These are phyloP conservation scores for Torulaspora pretoriensis DNA, from an alignment of 1,139 yeast genomes.

Conservation along the genomic window DNA sequence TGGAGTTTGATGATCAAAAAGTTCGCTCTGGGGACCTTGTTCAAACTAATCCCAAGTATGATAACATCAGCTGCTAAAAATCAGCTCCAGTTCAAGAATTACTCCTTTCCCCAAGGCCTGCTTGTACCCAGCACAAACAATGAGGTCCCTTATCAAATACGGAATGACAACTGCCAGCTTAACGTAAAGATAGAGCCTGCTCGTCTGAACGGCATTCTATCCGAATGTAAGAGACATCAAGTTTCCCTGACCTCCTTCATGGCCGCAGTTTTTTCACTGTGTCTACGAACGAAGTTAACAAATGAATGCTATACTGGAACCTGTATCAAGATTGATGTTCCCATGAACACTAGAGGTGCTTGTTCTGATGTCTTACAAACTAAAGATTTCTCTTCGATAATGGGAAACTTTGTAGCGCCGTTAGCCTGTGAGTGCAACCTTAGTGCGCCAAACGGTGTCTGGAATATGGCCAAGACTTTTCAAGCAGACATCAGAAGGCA, in stretches of 20 bases:
- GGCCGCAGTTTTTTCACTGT: constrained; percentile 18
- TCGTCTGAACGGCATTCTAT: constrained; percentile 14
- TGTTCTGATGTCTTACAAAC: constrained; percentile 14
- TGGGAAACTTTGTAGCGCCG: constrained; percentile 30
- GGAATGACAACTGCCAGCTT: constrained; percentile 24
- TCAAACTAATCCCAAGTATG: constrained; percentile 14
- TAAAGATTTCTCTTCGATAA: constrained; percentile 11
- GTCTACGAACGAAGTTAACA: constrained; percentile 14
- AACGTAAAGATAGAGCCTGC: constrained; percentile 16
- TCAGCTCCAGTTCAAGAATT: constrained; percentile 20
- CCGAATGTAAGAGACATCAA: constrained; percentile 21
- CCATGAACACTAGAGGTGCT: constrained; percentile 28
- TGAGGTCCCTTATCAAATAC: constrained; percentile 11
- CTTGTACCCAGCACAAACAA: constrained; percentile 1
- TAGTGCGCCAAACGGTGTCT: constrained; percentile 11
- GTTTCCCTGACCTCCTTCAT: constrained; percentile 29
- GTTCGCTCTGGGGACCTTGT: constrained; percentile 12
- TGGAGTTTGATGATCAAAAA: constrained; percentile 13
- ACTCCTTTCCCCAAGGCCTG: constrained; percentile 21
- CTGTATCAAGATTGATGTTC: constrained; percentile 23
- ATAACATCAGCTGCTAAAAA: constrained; percentile 11
- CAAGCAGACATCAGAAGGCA: constrained; percentile 11
- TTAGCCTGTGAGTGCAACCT: constrained; percentile 14
- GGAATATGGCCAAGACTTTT: constrained; percentile 22
- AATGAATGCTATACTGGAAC: constrained; percentile 16